phyloP scores from a whole-genome alignment of 2,329 filamentous ascomycete species.

The Nothomitra cinnamomea region DNA sequence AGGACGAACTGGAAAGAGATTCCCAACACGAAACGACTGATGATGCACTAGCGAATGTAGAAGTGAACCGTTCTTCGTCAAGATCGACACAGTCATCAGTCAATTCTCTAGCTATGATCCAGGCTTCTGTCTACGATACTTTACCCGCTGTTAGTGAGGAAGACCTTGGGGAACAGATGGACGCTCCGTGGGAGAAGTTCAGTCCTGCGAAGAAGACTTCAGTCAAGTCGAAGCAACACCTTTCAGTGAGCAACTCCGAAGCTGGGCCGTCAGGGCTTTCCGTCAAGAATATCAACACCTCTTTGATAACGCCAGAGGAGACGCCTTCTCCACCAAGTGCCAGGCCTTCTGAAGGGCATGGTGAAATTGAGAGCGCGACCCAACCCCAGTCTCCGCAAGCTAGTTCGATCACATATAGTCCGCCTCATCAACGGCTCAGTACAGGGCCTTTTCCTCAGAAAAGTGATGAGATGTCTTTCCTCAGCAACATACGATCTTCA shows the following conservation, averaged over 20 bases:
- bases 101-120: background rate
- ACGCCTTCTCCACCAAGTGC: background rate
- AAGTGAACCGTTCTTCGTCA: background rate
- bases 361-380: background rate
- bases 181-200: background rate
- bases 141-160: background rate
- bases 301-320: background rate
- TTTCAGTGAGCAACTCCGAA: background rate
- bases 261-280: background rate
- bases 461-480: background rate
- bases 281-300: background rate
- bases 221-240: background rate
- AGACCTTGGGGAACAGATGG: background rate
- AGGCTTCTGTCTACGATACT: background rate
- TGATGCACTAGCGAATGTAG: background rate
- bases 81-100: background rate
- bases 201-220: background rate
- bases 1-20: background rate
- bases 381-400: background rate
- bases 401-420: no score
- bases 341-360: background rate
- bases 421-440: no score
- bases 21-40: background rate
- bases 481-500: background rate
- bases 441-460: background rate